phyloP scores from a whole-genome alignment of 179 eudicot genomes.

The Monotropa hypopitys region DNA sequence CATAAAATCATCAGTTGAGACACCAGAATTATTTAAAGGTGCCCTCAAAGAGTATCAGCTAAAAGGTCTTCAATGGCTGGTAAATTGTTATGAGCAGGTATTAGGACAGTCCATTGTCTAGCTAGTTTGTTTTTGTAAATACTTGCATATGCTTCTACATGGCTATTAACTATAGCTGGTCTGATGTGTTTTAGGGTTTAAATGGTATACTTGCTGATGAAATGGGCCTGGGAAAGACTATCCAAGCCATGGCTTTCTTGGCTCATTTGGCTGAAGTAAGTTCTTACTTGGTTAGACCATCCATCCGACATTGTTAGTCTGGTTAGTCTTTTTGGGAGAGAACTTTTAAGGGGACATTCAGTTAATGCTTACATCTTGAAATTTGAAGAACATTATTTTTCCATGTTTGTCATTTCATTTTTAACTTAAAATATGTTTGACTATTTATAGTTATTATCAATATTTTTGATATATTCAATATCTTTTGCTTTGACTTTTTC shows the following conservation, averaged over 20 bases:
- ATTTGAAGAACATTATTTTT: neutral
- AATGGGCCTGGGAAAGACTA: slow-evolving; percentile 98
- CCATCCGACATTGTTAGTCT: neutral
- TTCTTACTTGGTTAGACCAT: slow-evolving; percentile 3
- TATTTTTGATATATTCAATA: neutral
- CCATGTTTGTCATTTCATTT: neutral
- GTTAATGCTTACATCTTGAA: neutral
- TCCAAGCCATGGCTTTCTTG: slow-evolving; percentile 96
- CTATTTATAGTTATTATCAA: neutral
- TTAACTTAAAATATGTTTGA: neutral
- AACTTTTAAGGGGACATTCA: neutral
- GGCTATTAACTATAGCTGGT: slow-evolving; percentile 5
- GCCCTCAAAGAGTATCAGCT: slow-evolving; percentile 88
- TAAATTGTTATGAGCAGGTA: slow-evolving; percentile 95
- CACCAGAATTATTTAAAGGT: slow-evolving; percentile 88
- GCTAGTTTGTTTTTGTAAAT: neutral
- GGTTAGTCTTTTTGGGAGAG: neutral
- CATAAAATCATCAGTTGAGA: slow-evolving; percentile 73
- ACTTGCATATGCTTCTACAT: slow-evolving; percentile 2
- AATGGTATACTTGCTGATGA: slow-evolving; percentile 99
- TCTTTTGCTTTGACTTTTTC: neutral
- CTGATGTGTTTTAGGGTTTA: slow-evolving; percentile 47
- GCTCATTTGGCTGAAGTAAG: slow-evolving; percentile 98
- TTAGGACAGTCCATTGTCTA: neutral
- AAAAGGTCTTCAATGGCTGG: slow-evolving; percentile 98